A percentile compares a stretch with the other conserved stretches of the same genome.
Evolutionary conservation across 2,329 filamentous ascomycete species (phyloP).

Genomic region (Fusarium globosum): DNA sequence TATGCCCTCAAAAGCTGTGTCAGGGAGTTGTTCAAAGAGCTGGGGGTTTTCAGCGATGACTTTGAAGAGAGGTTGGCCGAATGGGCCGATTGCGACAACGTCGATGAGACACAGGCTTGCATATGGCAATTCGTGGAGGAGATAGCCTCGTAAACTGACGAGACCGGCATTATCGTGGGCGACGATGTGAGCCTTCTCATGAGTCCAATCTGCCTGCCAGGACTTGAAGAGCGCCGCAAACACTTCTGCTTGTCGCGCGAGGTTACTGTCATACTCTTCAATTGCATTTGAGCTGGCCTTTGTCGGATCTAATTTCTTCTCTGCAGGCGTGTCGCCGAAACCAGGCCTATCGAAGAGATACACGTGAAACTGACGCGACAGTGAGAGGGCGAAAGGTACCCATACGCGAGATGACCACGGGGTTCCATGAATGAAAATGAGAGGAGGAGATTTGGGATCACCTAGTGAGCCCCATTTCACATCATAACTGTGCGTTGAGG

Average conservation of each 20-base stretch:
- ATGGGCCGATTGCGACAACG: slow-evolving; percentile 56
- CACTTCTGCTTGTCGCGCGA: slow-evolving; percentile 52
- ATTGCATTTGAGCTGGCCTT: slow-evolving; percentile 12
- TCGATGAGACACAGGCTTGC: slow-evolving; percentile 55
- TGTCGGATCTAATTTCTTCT: slow-evolving; percentile 23
- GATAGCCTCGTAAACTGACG: slow-evolving; percentile 52
- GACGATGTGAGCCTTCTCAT: slow-evolving; percentile 51
- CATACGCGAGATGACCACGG: slow-evolving; percentile 59
- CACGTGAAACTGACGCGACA: slow-evolving; percentile 51
- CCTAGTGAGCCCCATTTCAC: slow-evolving; percentile 52
- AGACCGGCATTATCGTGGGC: slow-evolving; percentile 59
- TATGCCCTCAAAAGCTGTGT: slow-evolving; percentile 52
- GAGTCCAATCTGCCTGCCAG: slow-evolving; percentile 45
- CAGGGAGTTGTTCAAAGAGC: slow-evolving; percentile 51
- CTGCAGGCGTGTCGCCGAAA: slow-evolving; percentile 53
- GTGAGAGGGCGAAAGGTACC: slow-evolving; percentile 48
- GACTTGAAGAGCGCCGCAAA: slow-evolving; percentile 52
- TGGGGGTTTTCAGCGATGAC: slow-evolving; percentile 50
- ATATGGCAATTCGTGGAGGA: slow-evolving; percentile 52
- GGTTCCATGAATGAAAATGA: slow-evolving; percentile 60
- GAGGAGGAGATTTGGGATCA: slow-evolving; percentile 41
- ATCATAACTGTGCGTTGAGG: slow-evolving; percentile 41
- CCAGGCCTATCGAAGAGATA: slow-evolving; percentile 60
- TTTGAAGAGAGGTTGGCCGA: slow-evolving; percentile 57
- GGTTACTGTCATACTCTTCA: slow-evolving; percentile 48